Evolutionary conservation across 495 filamentous ascomycete genomes (phyloP).

Genomic region (Aspergillus ostianus): DNA sequence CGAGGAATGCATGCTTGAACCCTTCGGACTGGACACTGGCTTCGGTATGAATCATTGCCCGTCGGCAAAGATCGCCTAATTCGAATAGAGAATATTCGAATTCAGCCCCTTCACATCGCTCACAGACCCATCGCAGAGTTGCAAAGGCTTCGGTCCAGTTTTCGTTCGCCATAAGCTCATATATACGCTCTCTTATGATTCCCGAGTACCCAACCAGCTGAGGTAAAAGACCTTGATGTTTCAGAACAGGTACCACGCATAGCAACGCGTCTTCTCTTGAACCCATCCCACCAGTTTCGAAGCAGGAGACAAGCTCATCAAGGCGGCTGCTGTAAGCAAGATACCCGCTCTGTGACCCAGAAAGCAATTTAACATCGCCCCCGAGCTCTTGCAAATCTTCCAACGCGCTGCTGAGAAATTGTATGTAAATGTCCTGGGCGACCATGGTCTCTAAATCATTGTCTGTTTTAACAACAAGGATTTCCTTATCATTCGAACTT

Average conservation of each 20-base stretch:
- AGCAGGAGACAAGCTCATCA: constrained; percentile 26
- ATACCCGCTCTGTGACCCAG: constrained; percentile 18
- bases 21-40: constrained; percentile 17
- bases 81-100: constrained; percentile 29
- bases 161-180: constrained; percentile 8
- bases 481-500: constrained; percentile 13
- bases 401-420: constrained; percentile 26
- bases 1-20: background rate
- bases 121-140: constrained; percentile 28
- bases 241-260: constrained; percentile 34
- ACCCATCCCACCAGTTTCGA: constrained; percentile 25
- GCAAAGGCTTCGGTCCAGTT: constrained; percentile 29
- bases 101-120: constrained; percentile 25
- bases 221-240: constrained; percentile 21
- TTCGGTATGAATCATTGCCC: constrained; percentile 20
- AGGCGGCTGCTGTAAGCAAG: constrained; percentile 22
- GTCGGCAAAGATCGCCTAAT: constrained; percentile 30
- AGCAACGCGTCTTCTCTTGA: constrained; percentile 37
- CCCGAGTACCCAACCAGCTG: constrained; percentile 24
- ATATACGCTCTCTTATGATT: constrained; percentile 15
- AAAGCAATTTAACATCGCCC: constrained; percentile 18
- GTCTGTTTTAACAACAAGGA: constrained; percentile 26
- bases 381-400: constrained; percentile 16
- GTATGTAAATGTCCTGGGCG: constrained; percentile 41
- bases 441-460: constrained; percentile 30